Conservation (phyloP, 352 stramenopile genomes). For the Globisporangium abappressorium region DNA sequence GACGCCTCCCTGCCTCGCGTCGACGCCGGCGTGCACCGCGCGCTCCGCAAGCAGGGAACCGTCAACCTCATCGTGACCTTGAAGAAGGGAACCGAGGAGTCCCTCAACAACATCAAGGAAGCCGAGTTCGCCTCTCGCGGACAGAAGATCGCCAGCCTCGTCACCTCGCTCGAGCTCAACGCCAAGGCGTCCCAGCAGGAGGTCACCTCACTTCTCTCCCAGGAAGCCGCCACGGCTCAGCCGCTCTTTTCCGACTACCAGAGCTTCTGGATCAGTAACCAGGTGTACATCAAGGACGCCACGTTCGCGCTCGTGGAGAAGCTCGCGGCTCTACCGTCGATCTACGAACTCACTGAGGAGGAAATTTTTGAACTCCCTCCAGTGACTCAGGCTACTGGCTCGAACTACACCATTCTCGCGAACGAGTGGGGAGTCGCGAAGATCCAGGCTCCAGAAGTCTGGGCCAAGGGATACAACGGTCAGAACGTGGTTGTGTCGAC, state of each 20-base stretch:
- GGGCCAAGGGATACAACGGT: constrained; percentile 17
- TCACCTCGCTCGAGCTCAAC: no score
- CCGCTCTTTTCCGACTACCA: constrained; percentile 8
- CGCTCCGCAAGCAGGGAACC: constrained; percentile 18
- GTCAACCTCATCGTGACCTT: constrained; percentile 28
- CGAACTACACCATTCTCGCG: constrained; percentile 8
- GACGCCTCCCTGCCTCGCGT: neutral
- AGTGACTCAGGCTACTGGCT: neutral
- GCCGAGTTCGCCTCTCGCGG: no score
- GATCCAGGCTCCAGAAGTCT: constrained; percentile 18
- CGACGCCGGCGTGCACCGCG: constrained; percentile 22
- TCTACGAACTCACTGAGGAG: constrained; percentile 20
- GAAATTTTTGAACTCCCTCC: constrained; percentile 6
- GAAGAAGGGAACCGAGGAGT: constrained; percentile 5
- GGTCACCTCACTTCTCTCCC: no score
- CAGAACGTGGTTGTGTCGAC: constrained; percentile 4
- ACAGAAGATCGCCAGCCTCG: no score
- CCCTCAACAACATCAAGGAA: constrained; percentile 8
- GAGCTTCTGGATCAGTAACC: constrained; percentile 27
- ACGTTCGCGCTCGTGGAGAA: constrained; percentile 23
- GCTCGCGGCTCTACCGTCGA: constrained; percentile 13
- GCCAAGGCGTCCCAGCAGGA: no score
- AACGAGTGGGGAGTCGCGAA: constrained; percentile 18
- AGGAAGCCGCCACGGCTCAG: neutral
- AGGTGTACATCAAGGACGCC: constrained; percentile 24